These are phyloP conservation scores for Sporothrix phasma DNA, from an alignment of 2,329 filamentous ascomycete genomes.

Conservation along the genomic window DNA sequence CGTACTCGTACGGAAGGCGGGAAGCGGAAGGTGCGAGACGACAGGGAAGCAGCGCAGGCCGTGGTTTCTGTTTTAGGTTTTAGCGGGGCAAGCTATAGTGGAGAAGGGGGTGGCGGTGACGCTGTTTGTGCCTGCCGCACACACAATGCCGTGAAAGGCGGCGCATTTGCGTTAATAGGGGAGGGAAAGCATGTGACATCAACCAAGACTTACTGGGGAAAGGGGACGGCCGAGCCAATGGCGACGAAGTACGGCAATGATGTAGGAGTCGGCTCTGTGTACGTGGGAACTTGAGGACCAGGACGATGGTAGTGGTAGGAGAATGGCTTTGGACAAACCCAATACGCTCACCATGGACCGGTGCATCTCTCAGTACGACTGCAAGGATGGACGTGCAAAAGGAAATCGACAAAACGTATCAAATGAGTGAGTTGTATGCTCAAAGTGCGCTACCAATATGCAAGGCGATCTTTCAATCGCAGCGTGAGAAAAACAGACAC, in stretches of 20 bases:
- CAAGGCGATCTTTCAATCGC: background rate
- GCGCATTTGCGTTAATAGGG: background rate
- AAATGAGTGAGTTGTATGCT: background rate
- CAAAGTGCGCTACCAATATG: background rate
- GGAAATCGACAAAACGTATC: no score
- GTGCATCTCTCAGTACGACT: background rate
- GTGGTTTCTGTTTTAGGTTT: slow-evolving; percentile 12
- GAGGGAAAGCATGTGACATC: slow-evolving; percentile 9
- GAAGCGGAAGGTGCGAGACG: background rate
- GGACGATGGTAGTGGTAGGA: no score
- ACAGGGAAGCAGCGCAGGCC: background rate
- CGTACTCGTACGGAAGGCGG: slow-evolving; percentile 7
- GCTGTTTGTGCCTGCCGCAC: background rate
- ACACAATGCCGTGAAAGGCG: background rate
- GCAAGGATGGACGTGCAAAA: background rate
- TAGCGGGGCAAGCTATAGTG: slow-evolving; percentile 16
- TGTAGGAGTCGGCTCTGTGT: no score
- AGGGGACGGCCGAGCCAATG: background rate
- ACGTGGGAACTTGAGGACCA: no score
- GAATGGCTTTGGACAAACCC: no score
- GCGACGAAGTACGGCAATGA: background rate
- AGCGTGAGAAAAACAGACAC: background rate
- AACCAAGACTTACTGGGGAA: background rate
- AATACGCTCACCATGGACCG: background rate
- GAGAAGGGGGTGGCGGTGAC: slow-evolving; percentile 6